Base-by-base conservation (phyloP, 2,329 filamentous ascomycete species). In the Didymella pomorum region DNA sequence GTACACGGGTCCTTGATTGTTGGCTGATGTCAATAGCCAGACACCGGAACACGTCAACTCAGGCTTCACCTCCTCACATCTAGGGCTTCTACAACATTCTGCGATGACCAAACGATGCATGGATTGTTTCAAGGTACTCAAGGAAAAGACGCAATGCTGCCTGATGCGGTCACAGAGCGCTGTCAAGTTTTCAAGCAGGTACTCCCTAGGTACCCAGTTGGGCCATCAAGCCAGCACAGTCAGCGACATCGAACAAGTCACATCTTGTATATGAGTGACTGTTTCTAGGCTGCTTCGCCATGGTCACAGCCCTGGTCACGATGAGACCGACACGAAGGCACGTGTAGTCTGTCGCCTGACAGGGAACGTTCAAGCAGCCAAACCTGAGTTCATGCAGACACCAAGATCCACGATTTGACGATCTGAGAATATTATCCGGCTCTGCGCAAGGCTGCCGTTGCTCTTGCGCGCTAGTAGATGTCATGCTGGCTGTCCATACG, bases 11-110 rank as follows among this genome's bases (percentile, higher is more conserved):
- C 50, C 52, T 52, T 12, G 29, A 58, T 28, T 28, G 21, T 42
- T 37, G 41, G 52, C 49, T 50, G 50, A 26, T 49, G 50, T 50
- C 50, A 43, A 49, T 20, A 31, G 25, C 23, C 39, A 41, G 42
- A 54, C 45, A 33, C 41, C 26, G 46, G 56, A 54, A 54, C 50
- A 58, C 56, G 56, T 58, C 56, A 51, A 58, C 16, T 54, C 29
- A 51, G 50, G 56, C 46, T 51, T 58, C 50, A 54, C 56, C 45
- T 46, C 45, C 37, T 54, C 21, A 20, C 46, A 23, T 23, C 14
- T 35, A 18, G 41, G 31, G 41, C 26, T 35, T 53, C 26, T 35
- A 28, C n/a, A 31, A 39, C 14, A 43, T 50, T 53, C 39, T 41
- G 12, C 31, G 20, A 21, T 47, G 35, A 50, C 20, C 6, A 18